Percentiles rank a stretch among this genome's conserved stretches.
Evolutionary conservation across 2,329 filamentous ascomycete species (phyloP).

Genomic region (Botrytis sinoallii): DNA sequence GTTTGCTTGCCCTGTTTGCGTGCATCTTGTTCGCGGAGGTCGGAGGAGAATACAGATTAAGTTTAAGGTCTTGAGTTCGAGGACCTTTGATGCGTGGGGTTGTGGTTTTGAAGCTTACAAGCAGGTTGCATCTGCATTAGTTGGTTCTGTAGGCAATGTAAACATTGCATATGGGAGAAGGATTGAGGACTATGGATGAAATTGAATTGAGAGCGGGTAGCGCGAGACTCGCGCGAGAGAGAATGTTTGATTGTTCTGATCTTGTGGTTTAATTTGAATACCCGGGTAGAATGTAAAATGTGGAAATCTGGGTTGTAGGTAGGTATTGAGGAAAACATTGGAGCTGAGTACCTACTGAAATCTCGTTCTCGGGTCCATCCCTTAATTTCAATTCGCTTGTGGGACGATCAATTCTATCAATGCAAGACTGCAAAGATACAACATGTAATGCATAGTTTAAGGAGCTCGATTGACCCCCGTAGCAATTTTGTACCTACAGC

Average conservation of each 20-base stretch:
- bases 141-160: not conserved
- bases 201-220: slow-evolving; percentile 2
- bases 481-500: not conserved
- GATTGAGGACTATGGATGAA: not conserved
- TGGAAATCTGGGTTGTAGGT: not conserved
- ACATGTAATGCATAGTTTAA: slow-evolving; percentile 5
- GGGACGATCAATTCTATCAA: not conserved
- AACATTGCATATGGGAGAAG: not conserved
- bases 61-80: not conserved
- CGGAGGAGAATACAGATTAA: not conserved
- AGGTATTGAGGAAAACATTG: not conserved
- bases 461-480: not conserved
- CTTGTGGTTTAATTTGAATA: not conserved
- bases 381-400: not conserved
- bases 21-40: not conserved
- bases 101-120: not conserved
- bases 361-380: not conserved
- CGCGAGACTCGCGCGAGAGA: slow-evolving; percentile 1
- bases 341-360: not conserved
- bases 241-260: not conserved
- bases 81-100: not conserved
- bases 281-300: not conserved
- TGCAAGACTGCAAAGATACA: not conserved
- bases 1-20: not conserved
- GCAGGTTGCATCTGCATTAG: slow-evolving; percentile 13